Conservation (phyloP, 805 yeast genomes). For the Candida caryicola region DNA sequence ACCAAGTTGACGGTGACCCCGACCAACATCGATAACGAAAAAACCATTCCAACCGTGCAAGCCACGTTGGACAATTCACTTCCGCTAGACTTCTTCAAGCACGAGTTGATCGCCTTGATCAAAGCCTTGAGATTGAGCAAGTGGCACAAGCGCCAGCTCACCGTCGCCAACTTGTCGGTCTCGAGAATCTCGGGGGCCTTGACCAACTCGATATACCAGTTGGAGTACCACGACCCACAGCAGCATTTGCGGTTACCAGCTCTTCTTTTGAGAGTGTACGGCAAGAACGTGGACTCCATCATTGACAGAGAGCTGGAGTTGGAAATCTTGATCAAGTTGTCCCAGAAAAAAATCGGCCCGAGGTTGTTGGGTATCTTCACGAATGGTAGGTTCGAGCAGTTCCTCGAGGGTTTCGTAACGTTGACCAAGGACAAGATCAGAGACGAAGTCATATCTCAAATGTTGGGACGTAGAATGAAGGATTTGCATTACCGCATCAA, state of each 20-base stretch:
- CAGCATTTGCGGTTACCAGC: constrained; percentile 47
- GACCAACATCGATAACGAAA: constrained; percentile 26
- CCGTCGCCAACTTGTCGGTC: constrained; percentile 44
- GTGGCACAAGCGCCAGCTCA: constrained; percentile 65
- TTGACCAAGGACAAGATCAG: constrained; percentile 71
- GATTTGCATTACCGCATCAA: constrained; percentile 83
- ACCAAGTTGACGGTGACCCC: constrained; percentile 27
- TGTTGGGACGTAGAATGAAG: constrained; percentile 94
- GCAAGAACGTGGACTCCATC: constrained; percentile 79
- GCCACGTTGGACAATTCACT: constrained; percentile 70
- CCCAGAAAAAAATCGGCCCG: constrained; percentile 83
- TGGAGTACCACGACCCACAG: constrained; percentile 49
- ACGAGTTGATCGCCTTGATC: constrained; percentile 66
- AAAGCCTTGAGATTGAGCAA: constrained; percentile 66
- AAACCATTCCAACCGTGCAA: constrained; percentile 47
- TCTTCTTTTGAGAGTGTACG: constrained; percentile 78
- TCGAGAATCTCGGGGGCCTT: constrained; percentile 86
- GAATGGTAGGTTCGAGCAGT: constrained; percentile 94
- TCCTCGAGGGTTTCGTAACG: constrained; percentile 76
- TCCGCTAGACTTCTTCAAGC: constrained; percentile 82
- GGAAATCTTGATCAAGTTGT: constrained; percentile 65
- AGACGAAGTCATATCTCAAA: constrained; percentile 69
- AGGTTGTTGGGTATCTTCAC: constrained; percentile 81
- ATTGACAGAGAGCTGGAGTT: constrained; percentile 86
- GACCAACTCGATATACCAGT: constrained; percentile 83